Base-by-base conservation (phyloP, 1,284 basidiomycete genomes). In the Leccinum pachyderme region DNA sequence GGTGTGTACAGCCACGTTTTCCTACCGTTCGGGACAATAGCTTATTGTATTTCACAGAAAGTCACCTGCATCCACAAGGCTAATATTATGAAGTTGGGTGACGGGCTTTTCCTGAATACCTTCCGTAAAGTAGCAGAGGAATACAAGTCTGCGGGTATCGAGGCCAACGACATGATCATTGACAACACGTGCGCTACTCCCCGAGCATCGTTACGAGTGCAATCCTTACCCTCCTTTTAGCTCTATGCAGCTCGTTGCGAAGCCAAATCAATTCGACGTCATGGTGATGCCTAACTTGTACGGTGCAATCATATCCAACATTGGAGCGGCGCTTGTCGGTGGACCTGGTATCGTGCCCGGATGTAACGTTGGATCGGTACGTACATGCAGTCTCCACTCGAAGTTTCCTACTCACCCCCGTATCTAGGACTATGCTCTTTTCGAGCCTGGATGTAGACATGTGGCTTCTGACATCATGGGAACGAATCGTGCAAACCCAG, bases 21-120 rank as follows among this genome's bases (percentile, higher is more conserved):
- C n/a, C 2, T 33, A 5, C 32, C 37, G 41, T 48, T 49, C 33
- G 39, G 35, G 7, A 53, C 52, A 45, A 54, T 56, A 67, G 45
- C 64, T 24, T 27, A 15, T 32, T 18, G 45, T 43, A 43, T 57
- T 33, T 51, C 45, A 7, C 68, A 96, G 93, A 98, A 96, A 89
- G 97, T 99, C 65, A 99, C 97, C 54, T 98, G 95, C 72, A 95
- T 99, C 49, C 97, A 99, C 88, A 99, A 99, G 80, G 97, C 97
- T 70, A 99, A 99, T 82, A 99, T 99, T 81, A 99, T 99, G 97
- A 99, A 99, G 78, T 87, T 99, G 66, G 96, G 95, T 73, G 97
- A 99, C 72, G 97, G 97, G 77, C 87, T 99, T 49, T 99, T 99
- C 87, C 84, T 99, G 67, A 97, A 96, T 78, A 98, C 96, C 29